Percentiles rank a stretch among this genome's conserved stretches.
phyloP scores from a whole-genome alignment of 1,139 yeast genomes.

The Maudiozyma humilis region DNA sequence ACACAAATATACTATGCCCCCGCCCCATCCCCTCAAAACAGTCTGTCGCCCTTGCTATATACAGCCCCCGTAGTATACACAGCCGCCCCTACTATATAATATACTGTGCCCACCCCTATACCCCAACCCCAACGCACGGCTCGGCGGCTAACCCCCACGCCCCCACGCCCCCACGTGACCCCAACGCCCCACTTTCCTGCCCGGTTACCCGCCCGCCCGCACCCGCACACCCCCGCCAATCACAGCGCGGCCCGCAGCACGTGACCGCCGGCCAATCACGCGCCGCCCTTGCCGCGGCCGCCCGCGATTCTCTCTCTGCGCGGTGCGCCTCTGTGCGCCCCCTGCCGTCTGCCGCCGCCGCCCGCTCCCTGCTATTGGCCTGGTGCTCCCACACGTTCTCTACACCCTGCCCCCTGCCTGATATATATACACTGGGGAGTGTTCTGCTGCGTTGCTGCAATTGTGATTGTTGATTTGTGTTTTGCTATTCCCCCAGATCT shows the following conservation, averaged over 20 bases:
- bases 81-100: no score
- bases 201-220: not conserved
- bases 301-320: not conserved
- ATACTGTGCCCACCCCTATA: no score
- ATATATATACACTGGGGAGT: not conserved
- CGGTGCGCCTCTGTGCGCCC: not conserved
- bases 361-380: not conserved
- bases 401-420: not conserved
- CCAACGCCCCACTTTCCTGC: not conserved
- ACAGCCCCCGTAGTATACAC: no score
- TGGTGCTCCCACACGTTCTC: not conserved
- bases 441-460: no score
- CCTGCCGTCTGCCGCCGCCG: not conserved
- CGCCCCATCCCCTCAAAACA: no score
- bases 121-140: no score
- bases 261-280: constrained; percentile 3
- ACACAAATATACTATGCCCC: no score
- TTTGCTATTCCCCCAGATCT: no score
- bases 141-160: no score
- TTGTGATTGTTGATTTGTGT: no score
- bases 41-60: no score
- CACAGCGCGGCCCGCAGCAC: constrained; percentile 2
- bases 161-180: no score
- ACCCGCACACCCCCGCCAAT: not conserved
- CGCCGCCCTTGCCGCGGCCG: not conserved